Percentiles rank a stretch among this genome's conserved stretches.
These are phyloP conservation scores for Globisporangium cederbergense DNA, from an alignment of 352 stramenopile species.

Conservation along the genomic window DNA sequence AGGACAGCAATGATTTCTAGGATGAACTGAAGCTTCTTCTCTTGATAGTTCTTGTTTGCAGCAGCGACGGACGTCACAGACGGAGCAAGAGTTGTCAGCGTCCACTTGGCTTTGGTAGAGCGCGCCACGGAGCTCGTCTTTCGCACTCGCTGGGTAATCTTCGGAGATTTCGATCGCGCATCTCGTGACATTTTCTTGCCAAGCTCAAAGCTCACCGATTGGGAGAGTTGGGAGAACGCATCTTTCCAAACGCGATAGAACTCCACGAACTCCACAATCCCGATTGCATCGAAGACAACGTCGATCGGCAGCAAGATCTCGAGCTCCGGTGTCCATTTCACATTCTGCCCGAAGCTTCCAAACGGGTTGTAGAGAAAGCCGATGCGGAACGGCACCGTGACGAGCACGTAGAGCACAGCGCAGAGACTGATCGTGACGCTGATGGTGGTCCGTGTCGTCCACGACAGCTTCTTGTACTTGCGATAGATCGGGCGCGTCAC, in stretches of 20 bases:
- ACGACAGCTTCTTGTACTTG: slow-evolving; percentile 36
- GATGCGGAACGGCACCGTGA: slow-evolving; percentile 59
- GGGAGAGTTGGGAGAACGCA: slow-evolving; percentile 33
- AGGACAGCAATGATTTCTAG: slow-evolving; percentile 51
- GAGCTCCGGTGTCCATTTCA: slow-evolving; percentile 40
- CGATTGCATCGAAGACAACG: slow-evolving; percentile 37
- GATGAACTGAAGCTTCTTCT: slow-evolving; percentile 35
- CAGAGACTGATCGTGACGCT: slow-evolving; percentile 24
- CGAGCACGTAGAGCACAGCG: slow-evolving; percentile 42
- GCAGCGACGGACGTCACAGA: slow-evolving; percentile 14
- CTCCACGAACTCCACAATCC: slow-evolving; percentile 35
- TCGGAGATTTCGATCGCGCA: slow-evolving; percentile 23
- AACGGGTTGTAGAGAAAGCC: slow-evolving; percentile 71
- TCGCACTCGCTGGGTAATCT: slow-evolving; percentile 29
- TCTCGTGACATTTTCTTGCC: slow-evolving; percentile 48
- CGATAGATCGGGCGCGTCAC: slow-evolving; percentile 27
- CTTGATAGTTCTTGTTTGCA: slow-evolving; percentile 18
- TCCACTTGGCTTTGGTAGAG: slow-evolving; percentile 41
- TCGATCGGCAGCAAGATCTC: slow-evolving; percentile 38
- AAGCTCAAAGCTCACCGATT: slow-evolving; percentile 39
- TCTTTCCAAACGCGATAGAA: slow-evolving; percentile 41
- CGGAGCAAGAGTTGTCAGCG: slow-evolving; percentile 35
- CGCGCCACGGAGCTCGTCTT: slow-evolving; percentile 17
- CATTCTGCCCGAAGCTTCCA: not conserved
- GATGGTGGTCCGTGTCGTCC: slow-evolving; percentile 39